Base-by-base conservation (phyloP, 2,329 filamentous ascomycete genomes). In the Colletotrichum echinochloae region DNA sequence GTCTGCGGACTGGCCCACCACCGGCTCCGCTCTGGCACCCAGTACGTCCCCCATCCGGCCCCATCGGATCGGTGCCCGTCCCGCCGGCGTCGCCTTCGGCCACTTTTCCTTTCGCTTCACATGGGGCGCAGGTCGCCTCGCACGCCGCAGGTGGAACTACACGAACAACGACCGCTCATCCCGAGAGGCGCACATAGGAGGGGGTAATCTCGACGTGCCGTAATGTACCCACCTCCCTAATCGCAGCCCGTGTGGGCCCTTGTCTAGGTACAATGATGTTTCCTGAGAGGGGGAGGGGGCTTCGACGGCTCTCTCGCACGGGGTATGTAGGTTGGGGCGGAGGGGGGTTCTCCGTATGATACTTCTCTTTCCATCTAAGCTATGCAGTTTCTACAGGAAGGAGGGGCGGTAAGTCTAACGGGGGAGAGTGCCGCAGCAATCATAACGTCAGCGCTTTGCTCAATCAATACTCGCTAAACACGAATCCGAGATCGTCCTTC, bases 401-500 rank as follows among this genome's bases (percentile, higher is more conserved):
- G 6, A n/a, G n/a, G 18, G 18, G 28, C 16, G 28, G 49, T 18
- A 20, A n/a, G 49, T 30, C n/a, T 26, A 26, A 26, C n/a, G n/a
- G 35, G 35, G 33, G n/a, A 26, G 33, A 9, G 52, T 23, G 12
- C 12, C 52, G 14, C 14, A 37, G 20, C 12, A 7, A 14, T 60
- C 56, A 28, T 60, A 23, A 60, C 26, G 14, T 39, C 60, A 23
- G 23, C 60, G 35, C 48, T 48, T 14, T 23, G 48, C 5, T 61
- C 44, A 69, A 39, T 61, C 48, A 70, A 44, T 61, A 55, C 66
- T 70, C 49, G 48, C 65, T 59, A 51, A 60, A 64, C 8, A 59
- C 54, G 41, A 71, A 65, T 12, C 59, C 65, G 18, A 71, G 60
- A 20, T 71, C 69, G 20, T 68, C 75, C 55, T 76, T 75, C 62